Conservation (phyloP, 2,329 filamentous ascomycete species). For the Nothophaeocryptopus gaeumannii region DNA sequence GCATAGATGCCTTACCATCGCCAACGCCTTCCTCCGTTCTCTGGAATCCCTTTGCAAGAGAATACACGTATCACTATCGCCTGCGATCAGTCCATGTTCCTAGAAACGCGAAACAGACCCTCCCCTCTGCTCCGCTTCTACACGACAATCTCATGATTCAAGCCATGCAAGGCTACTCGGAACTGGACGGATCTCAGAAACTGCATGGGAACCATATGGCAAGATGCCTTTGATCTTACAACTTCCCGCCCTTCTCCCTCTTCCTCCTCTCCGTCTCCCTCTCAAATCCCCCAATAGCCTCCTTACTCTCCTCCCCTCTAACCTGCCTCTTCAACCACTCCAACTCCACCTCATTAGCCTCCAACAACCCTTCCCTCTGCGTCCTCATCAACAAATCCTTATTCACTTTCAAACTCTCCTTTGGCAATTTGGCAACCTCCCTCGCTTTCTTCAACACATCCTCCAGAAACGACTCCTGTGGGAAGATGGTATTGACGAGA, state of each 20-base stretch:
- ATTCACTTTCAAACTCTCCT: constrained; percentile 20
- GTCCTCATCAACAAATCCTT: constrained; percentile 22
- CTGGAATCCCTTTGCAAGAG: too few species aligned
- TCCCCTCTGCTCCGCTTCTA: too few species aligned
- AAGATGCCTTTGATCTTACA: constrained; percentile 1
- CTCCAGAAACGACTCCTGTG: constrained; percentile 18
- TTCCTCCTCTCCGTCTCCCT: constrained; percentile 25
- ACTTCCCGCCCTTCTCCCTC: constrained; percentile 19
- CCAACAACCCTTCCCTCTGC: constrained; percentile 20
- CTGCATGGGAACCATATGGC: neutral
- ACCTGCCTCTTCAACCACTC: constrained; percentile 18
- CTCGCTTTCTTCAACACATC: constrained; percentile 22
- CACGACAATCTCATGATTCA: too few species aligned
- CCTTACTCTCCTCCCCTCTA: constrained; percentile 19
- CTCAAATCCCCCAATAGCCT: constrained; percentile 21
- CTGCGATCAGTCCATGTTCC: too few species aligned
- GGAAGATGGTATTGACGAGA: constrained; percentile 21
- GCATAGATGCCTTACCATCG: too few species aligned
- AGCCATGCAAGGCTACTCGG: too few species aligned
- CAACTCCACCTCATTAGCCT: constrained; percentile 22
- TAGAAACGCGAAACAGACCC: too few species aligned
- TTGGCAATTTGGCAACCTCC: constrained; percentile 20
- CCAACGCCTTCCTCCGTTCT: too few species aligned
- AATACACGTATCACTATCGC: too few species aligned
- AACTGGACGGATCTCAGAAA: too few species aligned